Base-by-base conservation (phyloP, 257 asterid species). In the Penstemon davidsonii region DNA sequence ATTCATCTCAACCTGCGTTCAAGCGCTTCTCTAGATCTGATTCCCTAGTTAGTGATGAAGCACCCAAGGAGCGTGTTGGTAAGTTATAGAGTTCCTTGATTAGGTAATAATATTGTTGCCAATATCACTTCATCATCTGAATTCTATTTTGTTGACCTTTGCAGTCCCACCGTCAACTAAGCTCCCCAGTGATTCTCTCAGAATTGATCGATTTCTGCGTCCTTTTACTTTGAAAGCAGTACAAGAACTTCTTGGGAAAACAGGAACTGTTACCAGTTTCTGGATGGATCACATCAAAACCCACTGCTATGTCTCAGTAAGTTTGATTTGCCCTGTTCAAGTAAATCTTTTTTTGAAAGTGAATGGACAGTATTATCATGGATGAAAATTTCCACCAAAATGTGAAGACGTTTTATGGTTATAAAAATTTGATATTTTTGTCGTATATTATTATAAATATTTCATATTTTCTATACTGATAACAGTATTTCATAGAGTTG, bases 281-380 rank as follows among this genome's bases (percentile, higher is more conserved):
- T 91, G 97, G 97, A 91, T 91, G 97, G 97, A 91, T 71, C 83
- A 81, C 69, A 91, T 91, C 66, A 91, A 91, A 84, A 91, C 96
- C 12, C 97, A 91, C 81, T 91, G 97, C 81, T 88, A 83, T 78
- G 93, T 88, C 68, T 79, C 97, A 1, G 97, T 91, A 79, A 78
- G 93, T 78, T 15, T 13, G 51, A 47, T 56, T 42, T 56, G 11
- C 52, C 55, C 43, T 10, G 9, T 6, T 10, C 38, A 58, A 13
- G 68, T 49, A 43, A 7, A 19, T 44, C 40, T 36, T 50, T 4
- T 53, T 56, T 10, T 69, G 39, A 7, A 53, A 43, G 58, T 25
- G 39, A 49, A 41, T 4, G 19, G 10, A 37, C 55, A 25, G 41
- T 58, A 68, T 41, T 58, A 40, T 68, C 49, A 54, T 49, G 33